These are phyloP conservation scores for Gaeumannomyces tritici DNA, from an alignment of 2,329 filamentous ascomycete species.

Conservation along the genomic window DNA sequence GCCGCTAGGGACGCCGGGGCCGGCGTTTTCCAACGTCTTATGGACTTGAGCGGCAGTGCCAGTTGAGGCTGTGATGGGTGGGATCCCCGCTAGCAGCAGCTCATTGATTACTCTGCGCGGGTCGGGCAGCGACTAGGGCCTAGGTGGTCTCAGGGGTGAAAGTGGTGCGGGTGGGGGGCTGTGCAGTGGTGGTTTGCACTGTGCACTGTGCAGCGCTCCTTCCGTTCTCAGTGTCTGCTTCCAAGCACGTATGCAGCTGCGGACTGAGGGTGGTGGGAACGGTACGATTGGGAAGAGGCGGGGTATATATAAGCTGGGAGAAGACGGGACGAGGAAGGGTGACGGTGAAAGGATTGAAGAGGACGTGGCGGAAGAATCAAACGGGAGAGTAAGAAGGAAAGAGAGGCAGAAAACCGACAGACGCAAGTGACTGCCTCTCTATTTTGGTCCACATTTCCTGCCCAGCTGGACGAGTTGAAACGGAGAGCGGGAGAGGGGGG, in stretches of 20 bases:
- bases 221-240: not conserved
- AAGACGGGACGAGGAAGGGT: not conserved
- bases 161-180: not conserved
- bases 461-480: not conserved
- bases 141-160: not conserved
- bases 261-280: not conserved
- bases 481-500: not conserved
- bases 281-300: not conserved
- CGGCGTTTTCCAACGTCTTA: not conserved
- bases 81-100: not conserved
- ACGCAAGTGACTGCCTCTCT: not conserved
- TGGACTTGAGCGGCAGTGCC: too few relatives aligned
- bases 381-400: not conserved
- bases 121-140: not conserved
- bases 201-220: not conserved
- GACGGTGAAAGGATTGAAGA: not conserved
- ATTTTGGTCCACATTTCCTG: not conserved
- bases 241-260: too few relatives aligned
- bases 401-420: too few relatives aligned
- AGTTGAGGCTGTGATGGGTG: not conserved
- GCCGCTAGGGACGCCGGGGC: too few relatives aligned
- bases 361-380: not conserved
- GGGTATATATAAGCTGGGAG: not conserved
- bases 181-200: not conserved
- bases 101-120: not conserved